Conservation (phyloP, 768 basidiomycete species). For the Pleurotus tuoliensis region DNA sequence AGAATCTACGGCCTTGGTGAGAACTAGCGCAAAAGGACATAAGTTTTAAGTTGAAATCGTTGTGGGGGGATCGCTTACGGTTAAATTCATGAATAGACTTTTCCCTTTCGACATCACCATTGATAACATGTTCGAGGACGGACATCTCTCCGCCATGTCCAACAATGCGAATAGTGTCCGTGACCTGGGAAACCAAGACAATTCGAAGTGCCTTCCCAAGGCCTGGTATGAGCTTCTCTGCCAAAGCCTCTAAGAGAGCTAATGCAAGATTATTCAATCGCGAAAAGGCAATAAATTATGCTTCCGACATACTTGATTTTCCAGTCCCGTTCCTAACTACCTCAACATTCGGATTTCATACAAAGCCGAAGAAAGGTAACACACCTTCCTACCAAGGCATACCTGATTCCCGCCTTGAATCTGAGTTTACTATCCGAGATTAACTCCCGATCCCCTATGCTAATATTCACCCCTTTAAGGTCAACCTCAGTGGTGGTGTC, state of each 20-base stretch:
- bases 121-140: constrained; percentile 37
- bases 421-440: constrained; percentile 33
- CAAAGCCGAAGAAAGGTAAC: neutral
- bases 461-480: constrained; percentile 37
- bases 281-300: too few relatives aligned
- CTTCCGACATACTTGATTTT: constrained; percentile 8
- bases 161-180: constrained; percentile 18
- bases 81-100: constrained; percentile 25
- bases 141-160: constrained; percentile 17
- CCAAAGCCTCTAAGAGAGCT: constrained; percentile 34
- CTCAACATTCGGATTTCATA: too few relatives aligned
- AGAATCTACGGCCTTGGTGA: constrained; percentile 25
- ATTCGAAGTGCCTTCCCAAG: constrained; percentile 38
- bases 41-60: constrained; percentile 3
- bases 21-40: constrained; percentile 6
- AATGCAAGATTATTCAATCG: neutral
- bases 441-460: constrained; percentile 38
- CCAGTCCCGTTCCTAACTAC: constrained; percentile 10
- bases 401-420: constrained; percentile 35
- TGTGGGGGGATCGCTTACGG: constrained; percentile 15
- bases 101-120: constrained; percentile 35
- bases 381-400: constrained; percentile 33
- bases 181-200: constrained; percentile 39
- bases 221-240: constrained; percentile 44
- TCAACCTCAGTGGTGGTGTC: constrained; percentile 32